Evolutionary conservation across 352 stramenopile genomes (phyloP), one percentile per base, ranked within the genome.

Genomic region (Pythium folliculosum): DNA sequence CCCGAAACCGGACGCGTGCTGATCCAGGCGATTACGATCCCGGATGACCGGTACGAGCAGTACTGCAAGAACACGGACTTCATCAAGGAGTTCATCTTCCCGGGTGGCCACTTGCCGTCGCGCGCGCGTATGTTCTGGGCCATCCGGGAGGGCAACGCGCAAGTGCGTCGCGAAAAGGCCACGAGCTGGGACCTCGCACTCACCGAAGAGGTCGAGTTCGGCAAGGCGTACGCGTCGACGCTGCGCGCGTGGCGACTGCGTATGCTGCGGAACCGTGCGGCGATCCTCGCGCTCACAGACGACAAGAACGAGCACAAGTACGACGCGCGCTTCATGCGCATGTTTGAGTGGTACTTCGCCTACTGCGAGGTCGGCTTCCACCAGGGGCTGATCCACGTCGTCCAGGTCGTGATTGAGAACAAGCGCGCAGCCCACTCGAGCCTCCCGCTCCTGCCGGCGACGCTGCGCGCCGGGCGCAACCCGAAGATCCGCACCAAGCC

Each of bases 1-100:
- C 57, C 66, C 27, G 66, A 69, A 9, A 64, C 55, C 4, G 70
- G 70, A 19, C 65, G 65, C 48, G 66, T 77, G 16, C 30, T 73
- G 3, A 68, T 77, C 56, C 70, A 77, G 60, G 70, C 65, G 16
- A 77, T 77, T 50, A 61, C 70, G 65, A 69, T 73, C 51, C 63
- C 70, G 27, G 65, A 71, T 58, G 61, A 72, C 54, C 44, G 63
- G 13, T 64, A 72, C 54, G 52, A 66, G 48, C 65, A 72, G 63
- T 63, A 77, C 66, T 72, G 66, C 48, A 67, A 68, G 53, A 65
- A 68, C 60, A 72, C 59, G 2, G 66, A 72, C 59, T 77, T 77
- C 50, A 72, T 77, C 59, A 77, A 72, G 52, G 69, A 72, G 63
- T 72, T 65, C 45, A 77, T 77, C 38, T 77, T 77, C 63, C 70